Percentiles rank a stretch among this genome's conserved stretches.
Conservation (phyloP, 1,139 yeast species). For the Protomyces inouyei region DNA sequence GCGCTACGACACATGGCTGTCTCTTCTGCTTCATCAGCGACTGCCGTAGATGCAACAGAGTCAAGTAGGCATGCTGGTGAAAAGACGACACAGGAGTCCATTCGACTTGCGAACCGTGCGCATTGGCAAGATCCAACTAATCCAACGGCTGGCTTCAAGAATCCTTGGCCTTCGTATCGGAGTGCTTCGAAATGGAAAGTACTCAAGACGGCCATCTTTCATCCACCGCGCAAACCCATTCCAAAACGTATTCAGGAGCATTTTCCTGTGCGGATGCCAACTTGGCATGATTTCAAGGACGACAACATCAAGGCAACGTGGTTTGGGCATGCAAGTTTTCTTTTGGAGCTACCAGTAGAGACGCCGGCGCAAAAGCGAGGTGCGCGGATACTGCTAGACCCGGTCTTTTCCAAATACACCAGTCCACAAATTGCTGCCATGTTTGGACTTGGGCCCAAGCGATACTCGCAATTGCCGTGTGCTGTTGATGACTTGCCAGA, state of each 20-base stretch:
- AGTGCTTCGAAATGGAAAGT: slow-evolving; percentile 5
- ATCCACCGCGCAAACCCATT: slow-evolving; percentile 14
- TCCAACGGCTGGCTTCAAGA: slow-evolving; percentile 1
- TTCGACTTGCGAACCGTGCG: too few relatives aligned
- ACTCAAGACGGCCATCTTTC: slow-evolving; percentile 4
- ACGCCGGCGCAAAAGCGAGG: slow-evolving; percentile 11
- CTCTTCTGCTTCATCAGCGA: not conserved
- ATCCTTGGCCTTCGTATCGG: slow-evolving; percentile 20
- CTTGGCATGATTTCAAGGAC: slow-evolving; percentile 1
- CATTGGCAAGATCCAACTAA: not conserved
- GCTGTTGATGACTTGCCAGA: slow-evolving; percentile 55
- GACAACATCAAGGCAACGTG: slow-evolving; percentile 30
- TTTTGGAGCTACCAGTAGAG: slow-evolving; percentile 29
- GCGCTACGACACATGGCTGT: not conserved
- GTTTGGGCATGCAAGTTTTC: slow-evolving; percentile 32
- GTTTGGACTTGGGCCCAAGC: slow-evolving; percentile 66
- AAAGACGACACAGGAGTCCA: not conserved
- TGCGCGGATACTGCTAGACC: slow-evolving; percentile 30
- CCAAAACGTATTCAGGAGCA: slow-evolving; percentile 20
- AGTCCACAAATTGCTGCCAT: slow-evolving; percentile 35
- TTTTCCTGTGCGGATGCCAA: slow-evolving; percentile 5
- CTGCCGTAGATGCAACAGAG: not conserved
- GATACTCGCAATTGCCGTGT: slow-evolving; percentile 72
- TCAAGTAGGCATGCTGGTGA: not conserved
- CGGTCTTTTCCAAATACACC: slow-evolving; percentile 28